Conservation (phyloP, 192 early-diverging fungal genomes). For the Coemansia sp. region DNA sequence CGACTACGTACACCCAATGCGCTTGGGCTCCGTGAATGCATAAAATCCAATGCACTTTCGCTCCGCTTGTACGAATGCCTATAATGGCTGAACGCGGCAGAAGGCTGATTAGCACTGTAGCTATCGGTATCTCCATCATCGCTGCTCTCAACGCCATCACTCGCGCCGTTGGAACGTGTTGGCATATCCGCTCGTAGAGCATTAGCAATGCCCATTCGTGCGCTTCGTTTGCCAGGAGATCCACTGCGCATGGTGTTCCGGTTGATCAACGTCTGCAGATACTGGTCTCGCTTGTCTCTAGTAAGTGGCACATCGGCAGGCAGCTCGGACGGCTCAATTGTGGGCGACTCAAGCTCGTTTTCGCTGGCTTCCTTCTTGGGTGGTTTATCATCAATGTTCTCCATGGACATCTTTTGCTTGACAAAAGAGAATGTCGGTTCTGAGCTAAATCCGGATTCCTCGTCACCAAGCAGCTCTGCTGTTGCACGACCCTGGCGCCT, state of each 20-base stretch:
- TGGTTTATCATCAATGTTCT: slow-evolving; percentile 10
- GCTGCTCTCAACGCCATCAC: slow-evolving; percentile 11
- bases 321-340: background rate
- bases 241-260: slow-evolving; percentile 47
- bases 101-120: slow-evolving; percentile 1
- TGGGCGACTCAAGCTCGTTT: slow-evolving; percentile 17
- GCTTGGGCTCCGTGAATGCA: slow-evolving; percentile 19
- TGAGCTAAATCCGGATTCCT: slow-evolving; percentile 1
- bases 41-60: slow-evolving; percentile 34
- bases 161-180: slow-evolving; percentile 5
- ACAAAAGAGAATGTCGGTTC: slow-evolving; percentile 21
- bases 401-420: slow-evolving; percentile 7
- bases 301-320: slow-evolving; percentile 45
- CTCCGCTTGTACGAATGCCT: slow-evolving; percentile 47
- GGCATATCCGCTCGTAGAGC: slow-evolving; percentile 41
- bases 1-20: slow-evolving; percentile 16
- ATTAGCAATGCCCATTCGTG: slow-evolving; percentile 25
- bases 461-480: slow-evolving; percentile 34
- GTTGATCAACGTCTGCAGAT: slow-evolving; percentile 50
- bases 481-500: slow-evolving; percentile 47
- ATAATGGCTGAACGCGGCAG: slow-evolving; percentile 4
- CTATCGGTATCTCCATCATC: slow-evolving; percentile 28
- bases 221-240: slow-evolving; percentile 29
- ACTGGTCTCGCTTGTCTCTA: slow-evolving; percentile 54
- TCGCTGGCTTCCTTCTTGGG: slow-evolving; percentile 9